A percentile compares a stretch with the other conserved stretches of the same genome.
These are phyloP conservation scores for Moelleriella libera DNA, from an alignment of 2,329 filamentous ascomycete species.

Conservation along the genomic window DNA sequence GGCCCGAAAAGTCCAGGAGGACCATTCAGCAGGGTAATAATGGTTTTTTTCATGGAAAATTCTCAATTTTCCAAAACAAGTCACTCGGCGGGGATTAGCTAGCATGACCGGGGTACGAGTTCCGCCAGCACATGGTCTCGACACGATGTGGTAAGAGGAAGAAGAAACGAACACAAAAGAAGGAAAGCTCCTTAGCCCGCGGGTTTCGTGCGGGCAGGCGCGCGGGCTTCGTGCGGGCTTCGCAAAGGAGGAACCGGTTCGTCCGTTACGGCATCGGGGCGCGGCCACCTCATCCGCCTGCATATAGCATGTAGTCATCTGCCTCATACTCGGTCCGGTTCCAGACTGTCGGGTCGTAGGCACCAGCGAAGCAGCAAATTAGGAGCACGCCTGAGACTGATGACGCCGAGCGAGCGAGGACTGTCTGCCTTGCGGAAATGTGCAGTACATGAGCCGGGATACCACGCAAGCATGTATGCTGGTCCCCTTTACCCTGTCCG, in stretches of 20 bases:
- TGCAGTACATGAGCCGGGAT: neutral
- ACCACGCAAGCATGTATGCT: neutral
- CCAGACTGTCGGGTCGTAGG: neutral
- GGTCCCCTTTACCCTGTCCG: too few species aligned
- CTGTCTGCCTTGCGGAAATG: neutral
- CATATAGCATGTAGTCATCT: neutral
- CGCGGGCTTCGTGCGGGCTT: neutral
- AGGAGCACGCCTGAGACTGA: neutral
- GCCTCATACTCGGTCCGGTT: neutral
- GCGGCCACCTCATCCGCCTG: neutral
- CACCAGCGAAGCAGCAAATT: neutral
- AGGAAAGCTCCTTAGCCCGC: neutral
- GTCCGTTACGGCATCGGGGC: neutral
- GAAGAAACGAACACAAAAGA: neutral
- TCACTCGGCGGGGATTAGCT: too few species aligned
- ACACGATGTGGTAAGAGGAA: too few species aligned
- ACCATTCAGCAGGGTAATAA: too few species aligned
- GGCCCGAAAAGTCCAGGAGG: too few species aligned
- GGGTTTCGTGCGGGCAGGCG: neutral
- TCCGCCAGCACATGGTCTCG: too few species aligned
- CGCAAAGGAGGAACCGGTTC: neutral
- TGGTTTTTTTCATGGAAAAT: too few species aligned
- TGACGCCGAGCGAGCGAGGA: neutral
- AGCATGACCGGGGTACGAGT: too few species aligned
- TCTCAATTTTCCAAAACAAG: too few species aligned